These are phyloP conservation scores for Penicillium sp. DNA, from an alignment of 2,329 filamentous ascomycete genomes.

Conservation along the genomic window DNA sequence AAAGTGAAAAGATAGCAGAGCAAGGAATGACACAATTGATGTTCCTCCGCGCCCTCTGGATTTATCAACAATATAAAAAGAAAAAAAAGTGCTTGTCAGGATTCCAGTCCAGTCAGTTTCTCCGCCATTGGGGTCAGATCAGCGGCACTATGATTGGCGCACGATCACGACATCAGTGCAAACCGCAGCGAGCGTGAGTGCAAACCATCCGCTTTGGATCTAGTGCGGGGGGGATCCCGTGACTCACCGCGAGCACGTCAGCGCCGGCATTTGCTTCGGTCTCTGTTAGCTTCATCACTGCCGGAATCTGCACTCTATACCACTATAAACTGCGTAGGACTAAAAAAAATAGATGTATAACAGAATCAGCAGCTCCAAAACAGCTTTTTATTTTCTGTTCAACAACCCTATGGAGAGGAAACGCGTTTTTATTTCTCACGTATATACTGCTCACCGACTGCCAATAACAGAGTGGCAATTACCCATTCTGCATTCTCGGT, in stretches of 20 bases:
- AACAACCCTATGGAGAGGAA: too few relatives aligned
- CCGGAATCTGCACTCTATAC: not conserved
- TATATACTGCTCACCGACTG: too few relatives aligned
- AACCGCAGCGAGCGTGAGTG: conserved; percentile 21
- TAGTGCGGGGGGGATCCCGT: conserved; percentile 32
- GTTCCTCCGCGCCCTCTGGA: conserved; percentile 15
- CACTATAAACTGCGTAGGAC: too few relatives aligned
- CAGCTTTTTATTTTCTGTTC: too few relatives aligned
- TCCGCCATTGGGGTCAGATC: conserved; percentile 41
- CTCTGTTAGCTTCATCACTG: not conserved
- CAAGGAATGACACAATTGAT: conserved; percentile 19
- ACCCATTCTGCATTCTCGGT: conserved; percentile 13
- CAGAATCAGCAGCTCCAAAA: too few relatives aligned
- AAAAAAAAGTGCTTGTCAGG: conserved; percentile 17
- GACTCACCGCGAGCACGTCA: conserved; percentile 33
- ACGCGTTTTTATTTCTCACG: too few relatives aligned
- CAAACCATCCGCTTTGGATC: conserved; percentile 32
- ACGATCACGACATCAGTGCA: conserved; percentile 48
- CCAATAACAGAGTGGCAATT: conserved; percentile 19
- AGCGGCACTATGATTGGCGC: conserved; percentile 38
- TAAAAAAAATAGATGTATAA: too few relatives aligned
- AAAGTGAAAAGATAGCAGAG: conserved; percentile 12
- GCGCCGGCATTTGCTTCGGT: conserved; percentile 23
- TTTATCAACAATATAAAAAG: conserved; percentile 21
- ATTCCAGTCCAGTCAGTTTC: conserved; percentile 24